These are phyloP conservation scores for Polytolypa hystricis DNA, from an alignment of 2,329 filamentous ascomycete species.

Conservation along the genomic window DNA sequence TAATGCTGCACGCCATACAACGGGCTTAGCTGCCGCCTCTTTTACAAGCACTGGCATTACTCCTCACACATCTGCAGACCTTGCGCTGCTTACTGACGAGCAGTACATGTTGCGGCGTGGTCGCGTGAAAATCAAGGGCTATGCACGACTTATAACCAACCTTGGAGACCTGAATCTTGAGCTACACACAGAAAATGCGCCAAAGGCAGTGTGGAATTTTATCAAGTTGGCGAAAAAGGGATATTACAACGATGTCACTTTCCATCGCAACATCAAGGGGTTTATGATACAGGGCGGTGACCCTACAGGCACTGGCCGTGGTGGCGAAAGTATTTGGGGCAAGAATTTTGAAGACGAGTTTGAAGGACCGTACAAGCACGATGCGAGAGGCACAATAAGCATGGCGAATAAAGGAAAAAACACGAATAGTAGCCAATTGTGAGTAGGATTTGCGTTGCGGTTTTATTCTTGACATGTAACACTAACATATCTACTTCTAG, in stretches of 20 bases:
- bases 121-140: conserved; percentile 80
- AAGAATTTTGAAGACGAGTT: conserved; percentile 93
- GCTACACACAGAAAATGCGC: conserved; percentile 80
- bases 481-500: conserved; percentile 15
- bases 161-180: conserved; percentile 79
- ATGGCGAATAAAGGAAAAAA: conserved; percentile 99
- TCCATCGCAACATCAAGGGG: conserved; percentile 87
- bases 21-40: conserved; percentile 78
- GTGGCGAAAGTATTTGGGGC: conserved; percentile 85
- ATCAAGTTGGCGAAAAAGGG: conserved; percentile 76
- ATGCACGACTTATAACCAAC: conserved; percentile 79
- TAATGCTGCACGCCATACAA: conserved; percentile 85
- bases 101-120: conserved; percentile 93
- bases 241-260: conserved; percentile 73
- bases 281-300: conserved; percentile 99
- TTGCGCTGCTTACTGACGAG: conserved; percentile 80
- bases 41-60: conserved; percentile 93
- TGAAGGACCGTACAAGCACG: conserved; percentile 78
- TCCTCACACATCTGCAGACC: conserved; percentile 76
- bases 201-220: conserved; percentile 95
- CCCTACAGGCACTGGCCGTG: conserved; percentile 80
- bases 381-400: conserved; percentile 64
- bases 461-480: too few species aligned
- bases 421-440: conserved; percentile 86
- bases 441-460: too few species aligned